Conservation (phyloP, 116 monocot genomes). For the Papilionanthe hybrid region DNA sequence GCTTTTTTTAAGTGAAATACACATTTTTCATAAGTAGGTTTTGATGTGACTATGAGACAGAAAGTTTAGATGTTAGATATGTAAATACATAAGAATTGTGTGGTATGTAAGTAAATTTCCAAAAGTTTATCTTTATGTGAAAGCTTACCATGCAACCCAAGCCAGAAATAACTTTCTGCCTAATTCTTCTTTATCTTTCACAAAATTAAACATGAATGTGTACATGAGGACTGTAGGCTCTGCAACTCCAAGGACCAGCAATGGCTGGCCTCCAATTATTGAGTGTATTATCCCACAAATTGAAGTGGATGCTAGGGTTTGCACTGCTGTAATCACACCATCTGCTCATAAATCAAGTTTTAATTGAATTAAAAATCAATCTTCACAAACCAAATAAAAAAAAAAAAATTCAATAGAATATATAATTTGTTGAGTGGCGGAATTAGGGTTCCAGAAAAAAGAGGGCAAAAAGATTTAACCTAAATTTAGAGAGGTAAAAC, state of each 20-base stretch:
- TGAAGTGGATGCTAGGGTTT: slow-evolving; percentile 69
- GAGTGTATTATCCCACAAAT: slow-evolving; percentile 73
- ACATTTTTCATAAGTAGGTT: no score
- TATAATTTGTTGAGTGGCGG: no score
- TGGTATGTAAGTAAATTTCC: background rate
- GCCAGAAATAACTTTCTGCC: slow-evolving; percentile 57
- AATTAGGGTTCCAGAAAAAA: no score
- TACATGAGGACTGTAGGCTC: slow-evolving; percentile 85
- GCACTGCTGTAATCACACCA: slow-evolving; percentile 64
- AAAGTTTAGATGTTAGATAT: no score
- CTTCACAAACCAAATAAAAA: no score
- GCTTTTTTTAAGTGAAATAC: no score
- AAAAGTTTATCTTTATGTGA: background rate
- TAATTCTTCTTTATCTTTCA: slow-evolving; percentile 49
- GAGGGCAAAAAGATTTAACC: no score
- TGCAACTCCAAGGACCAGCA: slow-evolving; percentile 71
- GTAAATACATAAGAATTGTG: no score
- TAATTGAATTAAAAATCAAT: background rate
- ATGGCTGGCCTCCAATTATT: slow-evolving; percentile 60
- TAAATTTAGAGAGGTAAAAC: no score
- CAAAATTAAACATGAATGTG: slow-evolving; percentile 78
- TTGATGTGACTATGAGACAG: no score
- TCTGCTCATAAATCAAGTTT: slow-evolving; percentile 23
- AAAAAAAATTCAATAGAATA: no score
- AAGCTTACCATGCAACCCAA: slow-evolving; percentile 65